Evolutionary conservation across 176 grass and related monocot genomes (phyloP).

Genomic region (Elaeis guineensis): DNA sequence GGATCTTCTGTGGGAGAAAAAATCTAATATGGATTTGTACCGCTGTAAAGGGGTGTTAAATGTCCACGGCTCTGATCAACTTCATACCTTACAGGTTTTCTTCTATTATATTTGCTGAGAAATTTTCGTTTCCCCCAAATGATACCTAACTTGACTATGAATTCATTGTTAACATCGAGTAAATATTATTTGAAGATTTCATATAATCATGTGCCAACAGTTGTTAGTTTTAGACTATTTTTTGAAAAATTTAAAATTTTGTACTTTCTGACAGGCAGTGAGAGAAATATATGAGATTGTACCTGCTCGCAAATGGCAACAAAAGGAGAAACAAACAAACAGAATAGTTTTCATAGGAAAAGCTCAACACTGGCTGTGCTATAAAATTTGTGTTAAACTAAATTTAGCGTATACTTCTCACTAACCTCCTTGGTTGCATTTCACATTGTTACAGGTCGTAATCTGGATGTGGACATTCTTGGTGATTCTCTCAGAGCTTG

Average conservation of each 20-base stretch:
- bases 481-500: conserved; percentile 64
- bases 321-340: conserved; percentile 50
- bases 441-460: conserved; percentile 36
- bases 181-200: too few species aligned
- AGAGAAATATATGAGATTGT: conserved; percentile 91
- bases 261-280: conserved; percentile 58
- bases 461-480: conserved; percentile 65
- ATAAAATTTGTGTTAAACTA: too few species aligned
- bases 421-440: too few species aligned
- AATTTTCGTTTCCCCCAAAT: too few species aligned
- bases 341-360: conserved; percentile 95
- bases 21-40: conserved; percentile 70
- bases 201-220: too few species aligned
- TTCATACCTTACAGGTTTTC: conserved; percentile 90
- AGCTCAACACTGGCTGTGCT: neutral
- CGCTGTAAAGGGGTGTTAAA: conserved; percentile 89
- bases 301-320: conserved; percentile 58
- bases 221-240: neutral
- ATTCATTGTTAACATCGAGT: too few species aligned
- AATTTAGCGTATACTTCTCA: too few species aligned
- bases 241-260: neutral
- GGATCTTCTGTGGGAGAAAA: conserved; percentile 95
- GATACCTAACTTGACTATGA: too few species aligned
- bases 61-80: conserved; percentile 55
- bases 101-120: neutral